These are phyloP conservation scores for Quercus mongolica DNA, from an alignment of 306 rosid genomes.

Conservation along the genomic window DNA sequence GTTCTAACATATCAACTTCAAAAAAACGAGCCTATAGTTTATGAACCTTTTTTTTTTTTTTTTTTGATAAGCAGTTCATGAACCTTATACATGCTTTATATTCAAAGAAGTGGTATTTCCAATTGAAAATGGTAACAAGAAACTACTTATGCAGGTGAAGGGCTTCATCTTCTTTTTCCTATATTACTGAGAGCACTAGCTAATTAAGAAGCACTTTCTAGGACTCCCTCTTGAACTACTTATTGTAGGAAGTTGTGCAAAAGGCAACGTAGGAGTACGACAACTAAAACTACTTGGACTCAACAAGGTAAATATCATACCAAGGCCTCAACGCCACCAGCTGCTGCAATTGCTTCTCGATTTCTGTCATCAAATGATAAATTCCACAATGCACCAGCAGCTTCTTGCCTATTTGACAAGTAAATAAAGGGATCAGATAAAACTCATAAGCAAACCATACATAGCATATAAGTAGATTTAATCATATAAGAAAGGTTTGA, in stretches of 20 bases:
- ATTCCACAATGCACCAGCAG: conserved; percentile 99
- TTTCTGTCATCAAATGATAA: conserved; percentile 97
- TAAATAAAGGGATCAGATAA: neutral
- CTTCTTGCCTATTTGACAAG: conserved; percentile 82
- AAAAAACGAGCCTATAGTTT: neutral
- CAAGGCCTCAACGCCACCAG: conserved; percentile 98
- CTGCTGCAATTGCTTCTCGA: conserved; percentile 96
- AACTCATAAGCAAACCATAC: neutral
- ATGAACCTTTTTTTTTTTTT: neutral
- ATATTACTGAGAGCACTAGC: neutral
- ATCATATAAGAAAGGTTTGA: neutral
- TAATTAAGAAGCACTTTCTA: neutral
- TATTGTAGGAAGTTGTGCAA: conserved; percentile 6
- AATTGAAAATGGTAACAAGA: neutral
- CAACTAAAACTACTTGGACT: neutral
- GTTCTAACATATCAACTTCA: neutral
- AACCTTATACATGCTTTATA: neutral
- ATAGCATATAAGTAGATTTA: neutral
- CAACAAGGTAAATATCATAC: conserved; percentile 40
- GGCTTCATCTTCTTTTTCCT: neutral
- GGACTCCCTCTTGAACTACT: neutral
- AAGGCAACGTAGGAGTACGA: neutral
- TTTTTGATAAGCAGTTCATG: neutral
- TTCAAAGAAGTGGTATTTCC: neutral
- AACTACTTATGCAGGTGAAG: neutral